Evolutionary conservation across 2,329 filamentous ascomycete species (phyloP).

Genomic region (Paecilomyces fulvus): DNA sequence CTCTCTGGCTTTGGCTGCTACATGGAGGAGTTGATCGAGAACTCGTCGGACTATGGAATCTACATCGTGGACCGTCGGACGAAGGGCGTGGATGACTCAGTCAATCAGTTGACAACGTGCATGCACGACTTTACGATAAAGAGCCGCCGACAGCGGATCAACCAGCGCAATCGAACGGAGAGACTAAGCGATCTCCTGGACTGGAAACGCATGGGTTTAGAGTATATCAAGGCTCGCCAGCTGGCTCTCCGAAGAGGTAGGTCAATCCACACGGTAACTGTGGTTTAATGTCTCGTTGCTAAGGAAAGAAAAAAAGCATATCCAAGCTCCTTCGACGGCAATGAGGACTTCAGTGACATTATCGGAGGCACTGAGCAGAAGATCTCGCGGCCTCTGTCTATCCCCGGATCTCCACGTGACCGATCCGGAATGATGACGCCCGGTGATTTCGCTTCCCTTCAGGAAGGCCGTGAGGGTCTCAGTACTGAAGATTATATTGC

Average conservation of each 20-base stretch:
- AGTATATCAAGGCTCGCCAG: constrained; percentile 96
- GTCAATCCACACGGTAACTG: neutral
- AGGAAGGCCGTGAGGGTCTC: constrained; percentile 86
- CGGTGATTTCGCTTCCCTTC: constrained; percentile 91
- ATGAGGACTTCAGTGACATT: constrained; percentile 77
- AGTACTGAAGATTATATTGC: constrained; percentile 96
- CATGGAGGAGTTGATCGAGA: constrained; percentile 98
- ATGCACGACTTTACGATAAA: constrained; percentile 95
- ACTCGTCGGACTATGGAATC: constrained; percentile 95
- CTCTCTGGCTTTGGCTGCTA: constrained; percentile 97
- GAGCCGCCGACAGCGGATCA: constrained; percentile 93
- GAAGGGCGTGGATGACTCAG: constrained; percentile 94
- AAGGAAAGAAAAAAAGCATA: constrained; percentile 52
- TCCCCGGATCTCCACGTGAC: constrained; percentile 85
- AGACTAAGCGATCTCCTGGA: constrained; percentile 88
- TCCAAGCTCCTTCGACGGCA: constrained; percentile 68
- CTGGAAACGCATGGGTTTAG: constrained; percentile 99
- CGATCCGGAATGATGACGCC: constrained; percentile 97
- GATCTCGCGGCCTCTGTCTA: constrained; percentile 87
- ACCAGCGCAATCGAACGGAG: constrained; percentile 95
- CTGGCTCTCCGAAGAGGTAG: constrained; percentile 68
- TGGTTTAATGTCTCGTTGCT: neutral
- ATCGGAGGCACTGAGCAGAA: constrained; percentile 91
- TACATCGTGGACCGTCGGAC: constrained; percentile 94
- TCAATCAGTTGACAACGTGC: constrained; percentile 83